These are phyloP conservation scores for Dioscorea dumetorum DNA, from an alignment of 106 monocot genomes.

Conservation along the genomic window DNA sequence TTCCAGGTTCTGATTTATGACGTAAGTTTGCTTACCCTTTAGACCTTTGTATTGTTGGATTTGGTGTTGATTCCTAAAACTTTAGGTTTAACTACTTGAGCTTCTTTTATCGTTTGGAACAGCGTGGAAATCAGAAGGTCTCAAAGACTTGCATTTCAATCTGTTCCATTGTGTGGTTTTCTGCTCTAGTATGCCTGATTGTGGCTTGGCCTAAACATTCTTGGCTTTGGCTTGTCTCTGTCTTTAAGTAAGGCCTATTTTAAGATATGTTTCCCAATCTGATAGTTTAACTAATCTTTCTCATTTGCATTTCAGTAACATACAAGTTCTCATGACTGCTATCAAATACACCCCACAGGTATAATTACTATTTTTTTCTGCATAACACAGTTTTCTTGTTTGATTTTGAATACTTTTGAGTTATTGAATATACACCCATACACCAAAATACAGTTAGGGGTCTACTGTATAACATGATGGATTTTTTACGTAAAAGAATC, in stretches of 20 bases:
- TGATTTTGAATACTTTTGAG: no score
- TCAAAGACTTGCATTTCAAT: slow-evolving; percentile 62
- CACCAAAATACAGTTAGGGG: no score
- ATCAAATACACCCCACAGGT: slow-evolving; percentile 96
- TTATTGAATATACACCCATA: no score
- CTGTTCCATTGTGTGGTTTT: slow-evolving; percentile 41
- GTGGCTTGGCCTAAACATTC: slow-evolving; percentile 68
- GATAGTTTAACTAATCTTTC: slow-evolving; percentile 1
- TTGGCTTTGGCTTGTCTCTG: slow-evolving; percentile 93
- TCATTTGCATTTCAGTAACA: slow-evolving; percentile 44
- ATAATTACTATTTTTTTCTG: background rate
- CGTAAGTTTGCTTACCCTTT: slow-evolving; percentile 24
- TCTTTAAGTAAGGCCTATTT: slow-evolving; percentile 65
- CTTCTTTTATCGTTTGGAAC: slow-evolving; percentile 7
- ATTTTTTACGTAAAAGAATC: no score
- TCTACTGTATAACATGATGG: no score
- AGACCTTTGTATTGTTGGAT: background rate
- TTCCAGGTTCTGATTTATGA: slow-evolving; percentile 86
- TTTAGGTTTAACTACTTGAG: background rate
- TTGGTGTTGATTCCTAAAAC: background rate
- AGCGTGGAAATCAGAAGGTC: slow-evolving; percentile 83
- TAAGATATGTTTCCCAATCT: background rate
- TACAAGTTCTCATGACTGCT: slow-evolving; percentile 88
- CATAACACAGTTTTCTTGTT: no score
- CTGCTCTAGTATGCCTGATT: slow-evolving; percentile 59